Evolutionary conservation across 1,284 basidiomycete species (phyloP).

Genomic region (Heliocybe sulcata): DNA sequence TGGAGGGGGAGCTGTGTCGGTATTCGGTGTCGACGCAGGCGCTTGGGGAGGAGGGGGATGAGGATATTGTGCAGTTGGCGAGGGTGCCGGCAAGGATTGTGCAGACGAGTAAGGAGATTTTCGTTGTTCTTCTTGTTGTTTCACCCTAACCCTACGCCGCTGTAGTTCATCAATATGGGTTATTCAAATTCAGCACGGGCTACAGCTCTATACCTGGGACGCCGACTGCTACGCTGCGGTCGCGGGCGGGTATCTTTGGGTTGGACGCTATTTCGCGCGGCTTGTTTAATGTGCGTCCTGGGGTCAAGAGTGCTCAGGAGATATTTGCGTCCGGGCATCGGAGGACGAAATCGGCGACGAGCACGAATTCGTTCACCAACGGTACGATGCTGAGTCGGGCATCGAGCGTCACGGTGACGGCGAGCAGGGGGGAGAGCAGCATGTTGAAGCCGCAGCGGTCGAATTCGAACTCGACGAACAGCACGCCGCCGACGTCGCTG

Average conservation of each 20-base stretch:
- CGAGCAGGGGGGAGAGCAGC: constrained; percentile 55
- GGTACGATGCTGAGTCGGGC: constrained; percentile 38
- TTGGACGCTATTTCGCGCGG: constrained; percentile 80
- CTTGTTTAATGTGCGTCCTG: constrained; percentile 59
- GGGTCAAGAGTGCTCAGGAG: constrained; percentile 55
- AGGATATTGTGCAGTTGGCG: constrained; percentile 78
- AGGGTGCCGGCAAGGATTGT: constrained; percentile 66
- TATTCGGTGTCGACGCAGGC: constrained; percentile 69
- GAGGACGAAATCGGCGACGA: constrained; percentile 52
- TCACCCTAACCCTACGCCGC: constrained; percentile 9
- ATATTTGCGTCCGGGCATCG: constrained; percentile 59
- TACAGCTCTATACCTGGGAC: constrained; percentile 74
- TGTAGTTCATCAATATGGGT: constrained; percentile 77
- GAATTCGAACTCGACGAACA: constrained; percentile 50
- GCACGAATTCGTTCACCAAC: background rate
- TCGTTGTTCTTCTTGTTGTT: background rate
- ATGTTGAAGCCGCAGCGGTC: constrained; percentile 62
- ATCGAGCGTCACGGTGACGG: constrained; percentile 29
- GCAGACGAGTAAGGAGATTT: constrained; percentile 60
- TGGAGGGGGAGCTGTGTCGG: constrained; percentile 76
- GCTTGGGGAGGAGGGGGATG: constrained; percentile 63
- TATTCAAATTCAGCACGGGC: constrained; percentile 79
- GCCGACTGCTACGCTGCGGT: constrained; percentile 60
- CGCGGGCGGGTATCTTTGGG: constrained; percentile 75
- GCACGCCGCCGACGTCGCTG: constrained; percentile 40